These are phyloP conservation scores for Pseudoturritis turrita DNA, from an alignment of 345 rosid species.

Conservation along the genomic window DNA sequence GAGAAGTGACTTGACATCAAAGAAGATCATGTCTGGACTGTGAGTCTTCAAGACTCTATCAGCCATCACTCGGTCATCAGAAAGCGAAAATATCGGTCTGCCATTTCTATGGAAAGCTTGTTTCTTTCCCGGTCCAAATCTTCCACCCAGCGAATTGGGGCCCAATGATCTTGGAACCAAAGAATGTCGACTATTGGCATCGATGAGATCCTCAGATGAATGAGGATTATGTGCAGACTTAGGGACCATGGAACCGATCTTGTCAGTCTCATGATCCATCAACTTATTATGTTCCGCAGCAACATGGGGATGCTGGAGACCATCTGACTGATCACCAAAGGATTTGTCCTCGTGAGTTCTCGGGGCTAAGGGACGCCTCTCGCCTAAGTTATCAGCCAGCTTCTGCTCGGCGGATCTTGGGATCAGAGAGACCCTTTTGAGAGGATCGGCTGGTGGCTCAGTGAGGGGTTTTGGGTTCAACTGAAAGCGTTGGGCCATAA, in stretches of 20 bases:
- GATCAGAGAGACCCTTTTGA: slow-evolving; percentile 33
- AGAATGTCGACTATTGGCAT: slow-evolving; percentile 18
- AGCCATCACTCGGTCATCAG: slow-evolving; percentile 57
- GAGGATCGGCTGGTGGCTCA: slow-evolving; percentile 21
- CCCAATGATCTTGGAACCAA: slow-evolving; percentile 23
- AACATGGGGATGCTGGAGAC: not conserved
- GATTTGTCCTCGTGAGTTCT: slow-evolving; percentile 16
- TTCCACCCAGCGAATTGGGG: slow-evolving; percentile 24
- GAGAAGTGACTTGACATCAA: slow-evolving; percentile 63
- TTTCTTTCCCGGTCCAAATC: slow-evolving; percentile 33
- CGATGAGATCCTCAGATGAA: slow-evolving; percentile 6
- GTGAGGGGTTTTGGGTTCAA: slow-evolving; percentile 31
- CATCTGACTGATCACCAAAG: slow-evolving; percentile 8
- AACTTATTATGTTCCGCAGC: slow-evolving; percentile 3
- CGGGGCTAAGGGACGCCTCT: slow-evolving; percentile 24
- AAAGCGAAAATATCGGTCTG: slow-evolving; percentile 38
- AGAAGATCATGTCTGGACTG: slow-evolving; percentile 51
- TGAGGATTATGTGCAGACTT: slow-evolving; percentile 17
- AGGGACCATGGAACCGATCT: slow-evolving; percentile 7
- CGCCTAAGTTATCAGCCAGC: slow-evolving; percentile 11
- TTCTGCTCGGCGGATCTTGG: slow-evolving; percentile 33
- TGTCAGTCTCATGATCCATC: slow-evolving; percentile 27
- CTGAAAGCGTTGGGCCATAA: slow-evolving; percentile 32
- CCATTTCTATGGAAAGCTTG: slow-evolving; percentile 38
- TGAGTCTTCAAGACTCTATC: slow-evolving; percentile 59